Evolutionary conservation across 345 rosid genomes (phyloP).

Genomic region (Cardamine chenopodiifolia): DNA sequence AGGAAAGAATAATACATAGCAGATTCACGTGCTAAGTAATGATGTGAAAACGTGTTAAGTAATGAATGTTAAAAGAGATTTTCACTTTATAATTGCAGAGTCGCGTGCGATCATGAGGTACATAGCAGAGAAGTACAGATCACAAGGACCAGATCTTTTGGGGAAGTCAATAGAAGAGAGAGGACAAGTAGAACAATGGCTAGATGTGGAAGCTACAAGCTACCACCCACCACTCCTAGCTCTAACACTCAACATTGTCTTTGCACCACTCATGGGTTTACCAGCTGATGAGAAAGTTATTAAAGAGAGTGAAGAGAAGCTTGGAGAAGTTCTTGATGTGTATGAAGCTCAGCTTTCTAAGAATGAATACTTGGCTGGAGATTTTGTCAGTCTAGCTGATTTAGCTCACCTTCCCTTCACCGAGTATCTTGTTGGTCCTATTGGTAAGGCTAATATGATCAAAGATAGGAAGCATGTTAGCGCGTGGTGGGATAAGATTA

Average conservation of each 20-base stretch:
- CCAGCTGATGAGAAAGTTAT: slow-evolving; percentile 49
- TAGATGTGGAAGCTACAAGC: slow-evolving; percentile 61
- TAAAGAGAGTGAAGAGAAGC: slow-evolving; percentile 65
- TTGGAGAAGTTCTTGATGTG: slow-evolving; percentile 53
- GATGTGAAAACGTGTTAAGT: too few relatives aligned
- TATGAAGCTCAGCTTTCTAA: slow-evolving; percentile 64
- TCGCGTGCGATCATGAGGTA: slow-evolving; percentile 72
- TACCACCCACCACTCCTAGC: slow-evolving; percentile 54
- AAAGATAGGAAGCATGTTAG: slow-evolving; percentile 58
- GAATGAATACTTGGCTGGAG: slow-evolving; percentile 63
- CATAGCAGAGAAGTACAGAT: slow-evolving; percentile 61
- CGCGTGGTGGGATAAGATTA: slow-evolving; percentile 71
- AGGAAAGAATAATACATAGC: too few relatives aligned
- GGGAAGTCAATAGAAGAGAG: slow-evolving; percentile 44
- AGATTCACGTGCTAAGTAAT: too few relatives aligned
- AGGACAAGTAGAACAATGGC: slow-evolving; percentile 70
- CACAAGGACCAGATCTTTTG: slow-evolving; percentile 43
- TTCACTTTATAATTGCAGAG: slow-evolving; percentile 42
- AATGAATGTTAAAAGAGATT: neutral
- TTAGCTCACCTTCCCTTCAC: slow-evolving; percentile 63
- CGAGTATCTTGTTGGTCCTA: slow-evolving; percentile 53
- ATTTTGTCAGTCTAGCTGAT: slow-evolving; percentile 70
- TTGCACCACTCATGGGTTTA: slow-evolving; percentile 47
- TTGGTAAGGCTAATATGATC: slow-evolving; percentile 54
- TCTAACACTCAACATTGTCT: slow-evolving; percentile 49